These are phyloP conservation scores for Aegilops bicornis DNA, from an alignment of 176 grass and related monocot genomes.

Conservation along the genomic window DNA sequence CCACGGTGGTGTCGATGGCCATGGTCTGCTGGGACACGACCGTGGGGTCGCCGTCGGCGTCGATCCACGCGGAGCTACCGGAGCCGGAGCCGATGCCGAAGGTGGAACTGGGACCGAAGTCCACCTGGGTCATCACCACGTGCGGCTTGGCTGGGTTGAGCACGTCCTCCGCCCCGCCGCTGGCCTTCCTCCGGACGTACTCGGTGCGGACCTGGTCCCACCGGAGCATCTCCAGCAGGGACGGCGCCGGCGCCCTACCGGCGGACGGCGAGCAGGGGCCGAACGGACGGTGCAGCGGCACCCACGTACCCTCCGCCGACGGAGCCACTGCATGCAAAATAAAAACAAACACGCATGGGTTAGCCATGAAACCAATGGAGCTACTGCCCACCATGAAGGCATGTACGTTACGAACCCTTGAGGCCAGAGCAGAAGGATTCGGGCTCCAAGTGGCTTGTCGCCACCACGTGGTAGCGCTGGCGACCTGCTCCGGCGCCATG, in stretches of 20 bases:
- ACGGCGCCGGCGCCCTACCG: background rate
- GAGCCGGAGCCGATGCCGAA: background rate
- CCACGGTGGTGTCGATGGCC: background rate
- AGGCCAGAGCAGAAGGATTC: slow-evolving; percentile 25
- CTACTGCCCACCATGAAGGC: too few relatives aligned
- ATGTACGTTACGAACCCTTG: background rate
- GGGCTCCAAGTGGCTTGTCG: background rate
- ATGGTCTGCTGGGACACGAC: background rate
- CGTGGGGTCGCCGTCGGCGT: background rate
- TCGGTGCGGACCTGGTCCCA: slow-evolving; percentile 21
- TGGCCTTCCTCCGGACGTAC: background rate
- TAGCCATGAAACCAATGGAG: too few relatives aligned
- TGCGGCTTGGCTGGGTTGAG: background rate
- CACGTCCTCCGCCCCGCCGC: background rate
- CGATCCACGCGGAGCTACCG: background rate
- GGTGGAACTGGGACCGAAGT: background rate
- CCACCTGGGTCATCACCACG: background rate
- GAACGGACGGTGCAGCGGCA: background rate
- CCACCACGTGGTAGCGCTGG: slow-evolving; percentile 10
- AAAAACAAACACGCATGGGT: background rate
- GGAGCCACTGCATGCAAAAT: background rate
- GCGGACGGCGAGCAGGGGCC: background rate
- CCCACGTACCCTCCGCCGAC: background rate
- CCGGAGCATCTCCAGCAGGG: background rate
- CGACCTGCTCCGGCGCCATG: background rate